Percentiles rank a stretch among this genome's conserved stretches.
phyloP scores from a whole-genome alignment of 306 rosid genomes.

The Prinsepia uniflora region DNA sequence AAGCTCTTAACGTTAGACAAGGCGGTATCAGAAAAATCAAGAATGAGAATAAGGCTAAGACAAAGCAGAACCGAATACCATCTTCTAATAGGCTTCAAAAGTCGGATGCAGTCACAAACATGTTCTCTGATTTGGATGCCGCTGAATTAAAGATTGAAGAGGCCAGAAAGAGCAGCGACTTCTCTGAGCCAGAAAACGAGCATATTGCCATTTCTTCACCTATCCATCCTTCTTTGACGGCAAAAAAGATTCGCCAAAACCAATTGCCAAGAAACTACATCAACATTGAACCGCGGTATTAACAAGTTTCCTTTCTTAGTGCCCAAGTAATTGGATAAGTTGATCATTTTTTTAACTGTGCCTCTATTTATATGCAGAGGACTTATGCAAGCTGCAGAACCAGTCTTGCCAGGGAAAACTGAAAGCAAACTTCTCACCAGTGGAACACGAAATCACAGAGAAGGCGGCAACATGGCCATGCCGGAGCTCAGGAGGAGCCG shows the following conservation, averaged over 20 bases:
- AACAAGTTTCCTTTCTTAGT: conserved; percentile 4
- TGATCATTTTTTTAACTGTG: background rate
- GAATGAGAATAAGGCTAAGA: conserved; percentile 52
- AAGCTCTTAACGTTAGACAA: conserved; percentile 55
- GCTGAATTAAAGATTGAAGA: conserved; percentile 41
- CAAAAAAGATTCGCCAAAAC: conserved; percentile 38
- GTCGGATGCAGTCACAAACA: conserved; percentile 40
- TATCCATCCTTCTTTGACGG: conserved; percentile 39
- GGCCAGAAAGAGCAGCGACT: conserved; percentile 50
- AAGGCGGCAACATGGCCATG: conserved; percentile 48
- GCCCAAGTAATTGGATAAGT: background rate
- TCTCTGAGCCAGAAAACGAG: conserved; percentile 72
- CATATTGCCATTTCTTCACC: conserved; percentile 39
- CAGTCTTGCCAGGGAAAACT: conserved; percentile 49
- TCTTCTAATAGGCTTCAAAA: conserved; percentile 39
- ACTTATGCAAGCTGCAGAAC: conserved; percentile 43
- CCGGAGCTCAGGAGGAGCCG: conserved; percentile 69
- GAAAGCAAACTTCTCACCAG: conserved; percentile 58
- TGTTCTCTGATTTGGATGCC: conserved; percentile 42
- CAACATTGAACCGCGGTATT: conserved; percentile 75
- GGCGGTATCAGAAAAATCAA: conserved; percentile 60
- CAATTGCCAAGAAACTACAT: conserved; percentile 62
- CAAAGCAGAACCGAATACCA: conserved; percentile 61
- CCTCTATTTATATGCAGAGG: conserved; percentile 43
- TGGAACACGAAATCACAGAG: conserved; percentile 44